Conservation (phyloP, 305 asterid species). For the Rubia tinctorum region DNA sequence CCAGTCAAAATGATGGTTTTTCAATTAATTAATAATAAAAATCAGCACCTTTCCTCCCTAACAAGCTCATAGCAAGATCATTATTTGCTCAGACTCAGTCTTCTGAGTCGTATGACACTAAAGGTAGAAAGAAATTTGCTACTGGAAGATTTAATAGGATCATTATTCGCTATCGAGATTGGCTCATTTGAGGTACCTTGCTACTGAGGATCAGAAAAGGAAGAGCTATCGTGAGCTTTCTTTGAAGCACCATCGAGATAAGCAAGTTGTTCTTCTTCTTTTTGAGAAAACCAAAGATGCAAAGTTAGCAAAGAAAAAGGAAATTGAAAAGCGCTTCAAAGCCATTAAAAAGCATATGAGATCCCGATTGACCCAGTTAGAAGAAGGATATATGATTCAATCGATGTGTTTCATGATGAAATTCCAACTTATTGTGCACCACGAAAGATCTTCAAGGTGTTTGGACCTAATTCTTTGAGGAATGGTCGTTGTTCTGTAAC, state of each 20-base stretch:
- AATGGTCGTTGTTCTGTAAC: conserved; percentile 94
- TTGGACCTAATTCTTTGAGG: conserved; percentile 69
- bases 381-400: conserved; percentile 92
- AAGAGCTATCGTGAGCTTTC: conserved; percentile 91
- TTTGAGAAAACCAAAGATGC: conserved; percentile 82
- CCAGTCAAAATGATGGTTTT: too few relatives aligned
- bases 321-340: conserved; percentile 85
- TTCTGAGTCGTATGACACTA: conserved; percentile 73
- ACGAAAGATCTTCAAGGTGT: conserved; percentile 88
- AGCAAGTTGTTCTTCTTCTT: conserved; percentile 81
- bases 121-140: conserved; percentile 81
- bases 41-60: too few relatives aligned
- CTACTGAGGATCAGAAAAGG: conserved; percentile 89
- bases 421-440: conserved; percentile 83
- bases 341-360: conserved; percentile 88
- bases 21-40: too few relatives aligned
- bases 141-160: conserved; percentile 65
- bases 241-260: conserved; percentile 89
- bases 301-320: conserved; percentile 85
- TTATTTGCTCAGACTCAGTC: conserved; percentile 38
- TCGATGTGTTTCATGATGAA: conserved; percentile 99
- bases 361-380: conserved; percentile 76
- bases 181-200: conserved; percentile 92
- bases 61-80: too few relatives aligned
- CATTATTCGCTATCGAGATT: conserved; percentile 91